Percentiles rank a stretch among this genome's conserved stretches.
Conservation (phyloP, 352 stramenopile genomes). For the Phytophthora fragariaefolia region DNA sequence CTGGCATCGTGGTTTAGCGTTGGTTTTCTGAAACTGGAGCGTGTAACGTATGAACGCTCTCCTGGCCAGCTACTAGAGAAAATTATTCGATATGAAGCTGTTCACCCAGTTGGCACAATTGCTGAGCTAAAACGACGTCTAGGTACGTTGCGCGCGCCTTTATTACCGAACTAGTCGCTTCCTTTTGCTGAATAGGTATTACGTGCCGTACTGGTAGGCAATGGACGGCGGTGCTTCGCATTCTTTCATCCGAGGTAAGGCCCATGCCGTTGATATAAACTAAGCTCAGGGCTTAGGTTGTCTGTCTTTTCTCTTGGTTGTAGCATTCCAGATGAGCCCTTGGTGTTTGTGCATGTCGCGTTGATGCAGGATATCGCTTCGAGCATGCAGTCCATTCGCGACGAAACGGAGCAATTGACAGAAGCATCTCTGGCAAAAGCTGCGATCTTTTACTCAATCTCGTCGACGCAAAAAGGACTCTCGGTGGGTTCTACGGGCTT, state of each 20-base stretch:
- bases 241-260: constrained; percentile 94
- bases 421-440: constrained; percentile 67
- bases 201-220: constrained; percentile 30
- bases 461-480: constrained; percentile 90
- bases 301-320: not conserved
- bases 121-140: constrained; percentile 93
- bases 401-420: constrained; percentile 70
- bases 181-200: not conserved
- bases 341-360: constrained; percentile 96
- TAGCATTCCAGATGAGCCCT: constrained; percentile 88
- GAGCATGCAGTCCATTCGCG: constrained; percentile 93
- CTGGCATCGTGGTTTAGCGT: constrained; percentile 94
- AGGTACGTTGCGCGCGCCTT: constrained; percentile 37
- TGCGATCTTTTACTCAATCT: constrained; percentile 98
- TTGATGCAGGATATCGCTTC: constrained; percentile 89
- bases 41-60: constrained; percentile 95
- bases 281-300: constrained; percentile 3
- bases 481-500: constrained; percentile 45
- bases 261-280: not conserved
- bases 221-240: constrained; percentile 90
- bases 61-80: constrained; percentile 94
- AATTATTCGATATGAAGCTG: constrained; percentile 95
- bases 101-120: constrained; percentile 94
- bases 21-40: constrained; percentile 89
- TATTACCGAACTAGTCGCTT: not conserved